Percentiles rank a stretch among this genome's conserved stretches.
phyloP scores from a whole-genome alignment of 2,329 filamentous ascomycete genomes.

The Lachnellula hyalina region DNA sequence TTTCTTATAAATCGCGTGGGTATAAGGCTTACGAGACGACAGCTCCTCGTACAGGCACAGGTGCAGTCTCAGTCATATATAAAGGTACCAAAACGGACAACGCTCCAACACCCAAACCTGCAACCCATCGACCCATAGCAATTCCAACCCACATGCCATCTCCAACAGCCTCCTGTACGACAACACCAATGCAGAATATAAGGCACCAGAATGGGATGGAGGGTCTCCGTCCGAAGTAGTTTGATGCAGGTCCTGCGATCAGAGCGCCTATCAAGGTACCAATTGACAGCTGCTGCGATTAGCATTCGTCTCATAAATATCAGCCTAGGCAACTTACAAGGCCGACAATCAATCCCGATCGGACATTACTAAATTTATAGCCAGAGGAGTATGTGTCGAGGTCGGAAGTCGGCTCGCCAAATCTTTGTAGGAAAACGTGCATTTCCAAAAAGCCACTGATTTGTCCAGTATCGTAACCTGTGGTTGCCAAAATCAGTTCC shows the following conservation, averaged over 20 bases:
- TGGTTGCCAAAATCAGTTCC: neutral
- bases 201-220: constrained; percentile 50
- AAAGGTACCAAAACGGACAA: constrained; percentile 62
- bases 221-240: constrained; percentile 54
- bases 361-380: constrained; percentile 49
- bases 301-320: constrained; percentile 49
- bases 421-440: constrained; percentile 50
- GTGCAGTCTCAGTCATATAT: constrained; percentile 61
- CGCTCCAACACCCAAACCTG: constrained; percentile 62
- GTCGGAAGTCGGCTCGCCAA: constrained; percentile 37
- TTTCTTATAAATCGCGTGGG: neutral
- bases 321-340: constrained; percentile 45
- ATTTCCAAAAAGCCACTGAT: constrained; percentile 57
- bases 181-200: constrained; percentile 58
- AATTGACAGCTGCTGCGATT: constrained; percentile 55
- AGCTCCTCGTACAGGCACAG: constrained; percentile 56
- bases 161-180: constrained; percentile 57
- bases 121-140: constrained; percentile 57
- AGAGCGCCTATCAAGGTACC: constrained; percentile 77
- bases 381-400: constrained; percentile 23
- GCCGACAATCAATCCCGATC: constrained; percentile 59
- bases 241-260: constrained; percentile 66
- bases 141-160: constrained; percentile 56
- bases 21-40: constrained; percentile 45
- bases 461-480: constrained; percentile 30